Evolutionary conservation across 2,329 filamentous ascomycete species (phyloP), one percentile per base, ranked within the genome.

Genomic region (Microsporum audouinii): DNA sequence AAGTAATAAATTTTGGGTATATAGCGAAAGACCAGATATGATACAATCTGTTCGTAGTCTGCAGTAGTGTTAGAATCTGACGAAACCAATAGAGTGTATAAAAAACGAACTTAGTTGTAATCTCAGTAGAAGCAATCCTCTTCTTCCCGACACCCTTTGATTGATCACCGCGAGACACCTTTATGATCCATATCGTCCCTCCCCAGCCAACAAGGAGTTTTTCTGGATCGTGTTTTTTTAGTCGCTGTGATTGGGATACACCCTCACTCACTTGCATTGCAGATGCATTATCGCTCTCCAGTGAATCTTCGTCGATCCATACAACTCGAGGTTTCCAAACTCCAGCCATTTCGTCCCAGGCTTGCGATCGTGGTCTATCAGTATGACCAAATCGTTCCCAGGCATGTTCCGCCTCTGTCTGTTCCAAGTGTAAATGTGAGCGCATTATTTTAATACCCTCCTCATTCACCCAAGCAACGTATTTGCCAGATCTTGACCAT

Each of bases 371-470:
- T 1, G 94, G 94, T 49, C 91, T 84, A 70, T 95, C 91, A 63
- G 95, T 87, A 71, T 97, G 92, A 29, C 89, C 91, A 64, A 99
- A 89, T 7, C 92, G 83, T 73, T 94, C 95, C 95, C 95, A 99
- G 1, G 91, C 89, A 65, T 88, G 86, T 14, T 96, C 91, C 1
- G 82, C 77, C 69, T 95, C 88, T 10, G 81, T 81, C 64, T 79
- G 85, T 4, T 95, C 89, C 3, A 96, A 80, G 66, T 91, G 84
- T 23, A 95, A 71, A 71, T 94, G 89, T 3, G 90, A 90, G 41
- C 94, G 84, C 91, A 97, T 97, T 63, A 99, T 94, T 72, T 96
- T 96, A 71, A 97, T 95, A 2, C 94, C 94, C 69, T 95, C 88
- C 73, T 99, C 94, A 69, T 97, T 99, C 45, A 95, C 82, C 94